Percentiles rank a stretch among this genome's conserved stretches.
These are phyloP conservation scores for Sungouiella blattae DNA, from an alignment of 805 yeast genomes.

Conservation along the genomic window DNA sequence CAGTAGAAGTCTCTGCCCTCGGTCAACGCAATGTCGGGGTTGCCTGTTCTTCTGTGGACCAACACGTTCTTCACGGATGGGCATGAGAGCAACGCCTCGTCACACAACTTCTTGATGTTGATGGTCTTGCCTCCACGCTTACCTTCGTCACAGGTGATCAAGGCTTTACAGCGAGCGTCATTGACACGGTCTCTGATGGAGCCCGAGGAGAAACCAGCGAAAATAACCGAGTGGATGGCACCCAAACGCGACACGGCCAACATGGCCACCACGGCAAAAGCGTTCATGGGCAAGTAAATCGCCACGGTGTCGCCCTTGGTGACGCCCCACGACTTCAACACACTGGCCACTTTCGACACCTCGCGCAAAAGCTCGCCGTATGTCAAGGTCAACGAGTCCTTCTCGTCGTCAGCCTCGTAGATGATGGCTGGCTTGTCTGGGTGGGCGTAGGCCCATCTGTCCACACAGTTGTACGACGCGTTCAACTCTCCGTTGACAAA, in stretches of 20 bases:
- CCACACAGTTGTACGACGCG: conserved; percentile 79
- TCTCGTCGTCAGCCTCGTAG: conserved; percentile 80
- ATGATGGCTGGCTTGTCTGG: conserved; percentile 74
- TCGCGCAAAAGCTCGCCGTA: conserved; percentile 69
- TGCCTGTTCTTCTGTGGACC: conserved; percentile 73
- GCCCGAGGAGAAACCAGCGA: conserved; percentile 79
- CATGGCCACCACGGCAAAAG: conserved; percentile 72
- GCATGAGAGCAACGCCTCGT: conserved; percentile 67
- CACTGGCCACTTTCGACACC: conserved; percentile 70
- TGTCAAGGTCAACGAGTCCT: conserved; percentile 57
- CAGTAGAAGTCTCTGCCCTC: conserved; percentile 71
- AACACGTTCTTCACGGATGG: conserved; percentile 67
- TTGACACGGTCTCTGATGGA: conserved; percentile 68
- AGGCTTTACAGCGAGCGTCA: conserved; percentile 68
- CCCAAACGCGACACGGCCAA: conserved; percentile 79
- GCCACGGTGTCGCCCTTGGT: conserved; percentile 84
- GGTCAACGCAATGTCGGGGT: conserved; percentile 46
- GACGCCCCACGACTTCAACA: conserved; percentile 62
- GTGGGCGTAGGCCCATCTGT: conserved; percentile 68
- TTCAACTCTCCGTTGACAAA: conserved; percentile 76
- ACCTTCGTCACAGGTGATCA: conserved; percentile 79
- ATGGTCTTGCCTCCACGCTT: conserved; percentile 80
- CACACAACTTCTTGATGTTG: conserved; percentile 78
- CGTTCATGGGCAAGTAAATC: conserved; percentile 82
- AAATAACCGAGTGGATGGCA: conserved; percentile 80